These are phyloP conservation scores for Coprinopsis strossmayeri DNA, from an alignment of 768 basidiomycete species.

Conservation along the genomic window DNA sequence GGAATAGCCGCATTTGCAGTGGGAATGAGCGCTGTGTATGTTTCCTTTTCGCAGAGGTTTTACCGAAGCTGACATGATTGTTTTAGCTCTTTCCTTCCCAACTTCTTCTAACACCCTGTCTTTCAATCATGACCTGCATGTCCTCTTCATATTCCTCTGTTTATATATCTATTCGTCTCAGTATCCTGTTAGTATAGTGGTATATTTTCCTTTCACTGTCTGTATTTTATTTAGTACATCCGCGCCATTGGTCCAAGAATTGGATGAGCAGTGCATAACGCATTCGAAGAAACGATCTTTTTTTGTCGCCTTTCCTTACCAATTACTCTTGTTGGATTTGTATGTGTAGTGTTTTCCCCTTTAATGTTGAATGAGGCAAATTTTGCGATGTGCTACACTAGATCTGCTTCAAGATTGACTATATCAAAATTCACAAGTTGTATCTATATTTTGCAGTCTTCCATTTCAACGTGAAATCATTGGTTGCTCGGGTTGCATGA, in stretches of 20 bases:
- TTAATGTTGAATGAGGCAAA: background rate
- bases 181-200: constrained; percentile 3
- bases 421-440: too few relatives aligned
- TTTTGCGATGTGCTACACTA: background rate
- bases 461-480: too few relatives aligned
- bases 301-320: background rate
- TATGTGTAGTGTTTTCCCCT: background rate
- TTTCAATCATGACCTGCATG: background rate
- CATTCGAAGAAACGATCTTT: too few relatives aligned
- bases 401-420: background rate
- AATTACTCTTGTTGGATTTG: constrained; percentile 1
- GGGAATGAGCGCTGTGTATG: constrained; percentile 76
- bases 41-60: constrained; percentile 15
- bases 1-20: constrained; percentile 80
- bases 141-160: constrained; percentile 12
- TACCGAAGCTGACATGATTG: constrained; percentile 5
- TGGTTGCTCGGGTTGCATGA: constrained; percentile 30
- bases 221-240: background rate
- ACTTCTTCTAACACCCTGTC: constrained; percentile 39
- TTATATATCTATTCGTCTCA: constrained; percentile 3
- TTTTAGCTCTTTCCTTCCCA: constrained; percentile 52
- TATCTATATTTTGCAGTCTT: too few relatives aligned
- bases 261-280: background rate
- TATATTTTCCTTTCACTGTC: constrained; percentile 5
- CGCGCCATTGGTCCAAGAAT: background rate